A percentile compares a stretch with the other conserved stretches of the same genome.
These are phyloP conservation scores for Daldinia bambusicola DNA, from an alignment of 495 filamentous ascomycete species.

Conservation along the genomic window DNA sequence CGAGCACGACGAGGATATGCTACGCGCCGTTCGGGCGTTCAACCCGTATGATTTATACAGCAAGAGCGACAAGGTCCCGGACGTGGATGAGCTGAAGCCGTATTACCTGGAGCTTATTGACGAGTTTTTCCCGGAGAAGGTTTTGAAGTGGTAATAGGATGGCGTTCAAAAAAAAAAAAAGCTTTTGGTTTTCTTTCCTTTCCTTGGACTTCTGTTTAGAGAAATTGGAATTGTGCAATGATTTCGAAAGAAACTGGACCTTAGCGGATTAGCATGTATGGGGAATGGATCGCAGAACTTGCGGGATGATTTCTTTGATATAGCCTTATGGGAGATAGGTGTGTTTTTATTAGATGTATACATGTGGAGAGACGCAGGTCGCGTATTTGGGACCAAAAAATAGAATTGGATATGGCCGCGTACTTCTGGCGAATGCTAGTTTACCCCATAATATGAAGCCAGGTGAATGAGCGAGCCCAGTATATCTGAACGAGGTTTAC, in stretches of 20 bases:
- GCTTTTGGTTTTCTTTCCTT: neutral
- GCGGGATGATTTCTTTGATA: too few relatives aligned
- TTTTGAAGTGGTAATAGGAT: constrained; percentile 78
- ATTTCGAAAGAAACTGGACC: too few relatives aligned
- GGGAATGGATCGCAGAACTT: neutral
- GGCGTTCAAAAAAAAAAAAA: neutral
- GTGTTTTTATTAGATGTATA: too few relatives aligned
- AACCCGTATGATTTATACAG: constrained; percentile 93
- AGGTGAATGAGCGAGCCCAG: too few relatives aligned
- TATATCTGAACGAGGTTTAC: too few relatives aligned
- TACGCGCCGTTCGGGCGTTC: constrained; percentile 83
- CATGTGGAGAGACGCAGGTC: too few relatives aligned
- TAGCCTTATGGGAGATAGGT: too few relatives aligned
- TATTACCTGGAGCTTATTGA: constrained; percentile 88
- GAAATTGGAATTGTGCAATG: neutral
- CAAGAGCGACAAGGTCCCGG: constrained; percentile 85
- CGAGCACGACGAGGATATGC: constrained; percentile 79
- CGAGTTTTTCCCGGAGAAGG: constrained; percentile 81
- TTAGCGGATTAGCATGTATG: neutral
- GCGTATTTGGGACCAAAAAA: too few relatives aligned
- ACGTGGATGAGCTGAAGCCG: constrained; percentile 77
- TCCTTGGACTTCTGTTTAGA: neutral
- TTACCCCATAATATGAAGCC: too few relatives aligned
- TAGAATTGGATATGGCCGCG: too few relatives aligned
- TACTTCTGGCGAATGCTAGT: too few relatives aligned